Percentiles rank a stretch among this genome's conserved stretches.
These are phyloP conservation scores for Patellaria atrata DNA, from an alignment of 495 filamentous ascomycete species.

Conservation along the genomic window DNA sequence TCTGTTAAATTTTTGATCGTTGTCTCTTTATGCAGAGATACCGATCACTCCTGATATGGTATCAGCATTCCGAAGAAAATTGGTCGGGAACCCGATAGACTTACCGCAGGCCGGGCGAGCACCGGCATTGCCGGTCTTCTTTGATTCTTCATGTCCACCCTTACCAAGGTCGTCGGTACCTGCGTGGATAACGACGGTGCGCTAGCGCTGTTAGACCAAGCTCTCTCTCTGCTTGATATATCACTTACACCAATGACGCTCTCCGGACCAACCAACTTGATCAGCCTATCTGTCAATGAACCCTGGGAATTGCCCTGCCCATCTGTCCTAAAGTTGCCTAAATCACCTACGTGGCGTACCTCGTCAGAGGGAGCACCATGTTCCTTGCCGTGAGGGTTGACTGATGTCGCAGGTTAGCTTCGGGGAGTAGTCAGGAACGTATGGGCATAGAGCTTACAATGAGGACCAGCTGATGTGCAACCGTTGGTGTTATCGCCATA, in stretches of 20 bases:
- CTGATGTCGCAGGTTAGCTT: constrained; percentile 28
- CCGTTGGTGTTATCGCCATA: constrained; percentile 99
- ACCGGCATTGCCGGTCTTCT: constrained; percentile 96
- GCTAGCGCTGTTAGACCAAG: constrained; percentile 34
- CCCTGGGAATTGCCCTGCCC: constrained; percentile 76
- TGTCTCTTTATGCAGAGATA: constrained; percentile 39
- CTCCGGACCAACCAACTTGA: constrained; percentile 91
- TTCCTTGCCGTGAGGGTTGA: constrained; percentile 86
- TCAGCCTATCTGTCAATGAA: constrained; percentile 53
- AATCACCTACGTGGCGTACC: constrained; percentile 86
- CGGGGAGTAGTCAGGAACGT: background rate
- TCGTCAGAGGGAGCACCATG: constrained; percentile 78
- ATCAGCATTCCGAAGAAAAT: background rate
- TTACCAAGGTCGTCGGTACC: constrained; percentile 92
- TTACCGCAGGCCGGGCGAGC: constrained; percentile 81
- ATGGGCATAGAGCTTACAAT: constrained; percentile 48
- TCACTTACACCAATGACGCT: constrained; percentile 82
- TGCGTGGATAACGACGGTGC: constrained; percentile 85
- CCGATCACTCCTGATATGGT: constrained; percentile 61
- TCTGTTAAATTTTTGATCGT: no score
- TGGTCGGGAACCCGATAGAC: constrained; percentile 14
- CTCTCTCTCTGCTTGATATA: background rate
- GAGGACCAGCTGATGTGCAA: constrained; percentile 92
- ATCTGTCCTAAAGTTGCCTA: constrained; percentile 95
- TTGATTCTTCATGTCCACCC: constrained; percentile 79